These are phyloP conservation scores for Ogataea allantospora DNA, from an alignment of 805 yeast genomes.

Conservation along the genomic window DNA sequence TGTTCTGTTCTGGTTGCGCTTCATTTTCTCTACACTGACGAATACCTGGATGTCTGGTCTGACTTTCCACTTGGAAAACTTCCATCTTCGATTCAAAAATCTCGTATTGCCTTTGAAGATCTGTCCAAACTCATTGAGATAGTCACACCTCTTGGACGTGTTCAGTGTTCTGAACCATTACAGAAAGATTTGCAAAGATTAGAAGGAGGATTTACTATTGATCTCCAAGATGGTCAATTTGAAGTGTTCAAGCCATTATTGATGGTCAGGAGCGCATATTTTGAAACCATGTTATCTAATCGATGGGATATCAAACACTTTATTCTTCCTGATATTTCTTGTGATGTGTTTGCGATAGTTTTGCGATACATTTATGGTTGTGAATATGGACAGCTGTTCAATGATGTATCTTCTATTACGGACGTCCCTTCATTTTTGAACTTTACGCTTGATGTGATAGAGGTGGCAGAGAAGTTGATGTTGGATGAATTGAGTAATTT, in stretches of 20 bases:
- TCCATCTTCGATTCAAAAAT: slow-evolving; percentile 32
- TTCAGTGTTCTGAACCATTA: slow-evolving; percentile 21
- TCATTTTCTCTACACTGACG: slow-evolving; percentile 52
- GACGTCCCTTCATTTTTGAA: slow-evolving; percentile 46
- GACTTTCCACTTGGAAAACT: slow-evolving; percentile 29
- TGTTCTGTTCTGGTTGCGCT: slow-evolving; percentile 39
- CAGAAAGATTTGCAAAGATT: slow-evolving; percentile 17
- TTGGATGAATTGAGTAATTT: slow-evolving; percentile 56
- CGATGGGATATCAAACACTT: slow-evolving; percentile 45
- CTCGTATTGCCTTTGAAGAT: slow-evolving; percentile 32
- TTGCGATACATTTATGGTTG: slow-evolving; percentile 59
- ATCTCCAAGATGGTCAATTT: slow-evolving; percentile 46
- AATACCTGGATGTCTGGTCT: slow-evolving; percentile 46
- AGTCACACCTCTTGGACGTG: slow-evolving; percentile 30
- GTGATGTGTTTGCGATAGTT: slow-evolving; percentile 45
- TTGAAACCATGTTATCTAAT: slow-evolving; percentile 54
- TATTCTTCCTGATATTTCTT: slow-evolving; percentile 41
- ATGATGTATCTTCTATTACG: slow-evolving; percentile 24
- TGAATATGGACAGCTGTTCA: slow-evolving; percentile 41
- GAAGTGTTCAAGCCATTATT: slow-evolving; percentile 52
- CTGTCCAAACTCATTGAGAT: slow-evolving; percentile 26
- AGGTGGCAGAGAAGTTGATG: slow-evolving; percentile 61
- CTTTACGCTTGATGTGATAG: slow-evolving; percentile 55
- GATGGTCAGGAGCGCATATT: slow-evolving; percentile 57
- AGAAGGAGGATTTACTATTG: slow-evolving; percentile 35